A percentile compares a stretch with the other conserved stretches of the same genome.
Conservation (phyloP, 1,284 basidiomycete genomes). For the Schizophyllum amplum region DNA sequence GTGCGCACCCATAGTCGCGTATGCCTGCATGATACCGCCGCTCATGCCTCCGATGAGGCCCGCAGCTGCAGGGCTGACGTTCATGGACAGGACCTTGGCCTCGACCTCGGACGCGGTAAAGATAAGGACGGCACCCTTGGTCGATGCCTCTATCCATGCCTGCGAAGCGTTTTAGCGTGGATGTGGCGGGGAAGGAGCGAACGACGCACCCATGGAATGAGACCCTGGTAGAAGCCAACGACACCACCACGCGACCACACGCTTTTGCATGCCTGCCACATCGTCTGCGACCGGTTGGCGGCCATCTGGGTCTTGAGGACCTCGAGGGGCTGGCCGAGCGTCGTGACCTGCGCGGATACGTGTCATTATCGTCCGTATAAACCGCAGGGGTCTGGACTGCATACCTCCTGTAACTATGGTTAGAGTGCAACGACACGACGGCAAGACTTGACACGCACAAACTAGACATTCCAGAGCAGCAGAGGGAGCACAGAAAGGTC, state of each 20-base stretch:
- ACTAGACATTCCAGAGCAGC: slow-evolving; percentile 19
- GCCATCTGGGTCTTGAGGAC: slow-evolving; percentile 99
- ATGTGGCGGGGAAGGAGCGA: slow-evolving; percentile 1
- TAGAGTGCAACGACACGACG: slow-evolving; percentile 1
- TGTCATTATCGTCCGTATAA: slow-evolving; percentile 7
- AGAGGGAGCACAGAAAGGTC: slow-evolving; percentile 6
- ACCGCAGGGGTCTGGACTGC: too few species aligned
- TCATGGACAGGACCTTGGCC: slow-evolving; percentile 53
- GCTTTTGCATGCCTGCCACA: slow-evolving; percentile 79
- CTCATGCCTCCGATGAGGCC: slow-evolving; percentile 96
- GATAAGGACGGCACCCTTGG: slow-evolving; percentile 94
- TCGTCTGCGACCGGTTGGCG: slow-evolving; percentile 84
- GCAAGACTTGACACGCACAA: slow-evolving; percentile 41
- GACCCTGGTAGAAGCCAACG: slow-evolving; percentile 93
- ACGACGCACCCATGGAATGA: slow-evolving; percentile 88
- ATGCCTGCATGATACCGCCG: slow-evolving; percentile 96
- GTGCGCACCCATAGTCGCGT: slow-evolving; percentile 94
- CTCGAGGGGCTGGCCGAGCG: slow-evolving; percentile 96
- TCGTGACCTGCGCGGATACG: slow-evolving; percentile 75
- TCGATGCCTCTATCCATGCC: slow-evolving; percentile 99
- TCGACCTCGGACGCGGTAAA: slow-evolving; percentile 97
- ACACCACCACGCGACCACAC: slow-evolving; percentile 92
- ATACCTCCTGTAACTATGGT: slow-evolving; percentile 2
- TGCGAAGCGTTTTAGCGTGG: slow-evolving; percentile 24
- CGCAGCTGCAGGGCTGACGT: slow-evolving; percentile 73